Conservation (phyloP, 768 basidiomycete genomes). For the Lactarius tabidus region DNA sequence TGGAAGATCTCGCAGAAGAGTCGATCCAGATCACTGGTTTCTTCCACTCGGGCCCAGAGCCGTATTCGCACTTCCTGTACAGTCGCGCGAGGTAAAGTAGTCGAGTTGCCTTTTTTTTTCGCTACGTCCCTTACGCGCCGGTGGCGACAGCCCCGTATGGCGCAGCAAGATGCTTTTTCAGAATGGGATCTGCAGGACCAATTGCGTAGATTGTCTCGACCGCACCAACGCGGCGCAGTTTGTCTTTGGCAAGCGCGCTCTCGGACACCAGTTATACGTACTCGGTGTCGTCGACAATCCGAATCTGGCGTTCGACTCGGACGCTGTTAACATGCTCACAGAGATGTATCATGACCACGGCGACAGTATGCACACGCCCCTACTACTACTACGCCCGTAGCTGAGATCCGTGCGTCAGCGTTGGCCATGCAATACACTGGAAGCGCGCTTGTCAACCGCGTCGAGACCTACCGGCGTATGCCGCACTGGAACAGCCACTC, state of each 20-base stretch:
- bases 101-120: conserved; percentile 8
- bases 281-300: conserved; percentile 86
- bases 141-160: conserved; percentile 38
- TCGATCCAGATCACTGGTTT: conserved; percentile 87
- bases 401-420: conserved; percentile 42
- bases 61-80: conserved; percentile 65
- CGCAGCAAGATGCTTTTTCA: conserved; percentile 74
- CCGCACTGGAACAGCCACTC: conserved; percentile 98
- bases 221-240: conserved; percentile 97
- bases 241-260: conserved; percentile 89
- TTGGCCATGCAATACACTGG: conserved; percentile 97
- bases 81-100: conserved; percentile 42
- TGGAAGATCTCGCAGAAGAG: conserved; percentile 94
- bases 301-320: conserved; percentile 85
- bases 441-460: conserved; percentile 90
- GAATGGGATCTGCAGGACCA: conserved; percentile 88
- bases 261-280: conserved; percentile 94
- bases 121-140: conserved; percentile 9
- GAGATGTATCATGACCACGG: conserved; percentile 99
- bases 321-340: conserved; percentile 93
- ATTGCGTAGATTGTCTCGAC: conserved; percentile 96
- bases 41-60: conserved; percentile 92
- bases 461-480: conserved; percentile 93
- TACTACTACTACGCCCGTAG: neutral
- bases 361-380: conserved; percentile 59